Evolutionary conservation across 2,329 filamentous ascomycete species (phyloP).

Genomic region (Volutella citrinella): DNA sequence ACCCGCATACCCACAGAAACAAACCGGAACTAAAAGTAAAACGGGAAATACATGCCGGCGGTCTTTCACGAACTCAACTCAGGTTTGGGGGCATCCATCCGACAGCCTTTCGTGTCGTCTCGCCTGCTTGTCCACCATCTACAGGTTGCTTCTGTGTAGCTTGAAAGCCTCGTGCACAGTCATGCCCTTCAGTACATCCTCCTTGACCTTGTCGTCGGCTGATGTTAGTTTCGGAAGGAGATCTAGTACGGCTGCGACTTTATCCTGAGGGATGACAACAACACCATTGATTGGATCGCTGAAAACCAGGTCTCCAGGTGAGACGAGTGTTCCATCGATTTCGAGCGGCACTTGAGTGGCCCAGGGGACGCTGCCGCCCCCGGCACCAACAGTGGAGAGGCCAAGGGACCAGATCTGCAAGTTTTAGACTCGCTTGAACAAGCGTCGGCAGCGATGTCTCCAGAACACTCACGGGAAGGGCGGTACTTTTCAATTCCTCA

Average conservation of each 20-base stretch:
- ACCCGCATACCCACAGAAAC: no score
- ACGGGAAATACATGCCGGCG: no score
- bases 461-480: constrained; percentile 49
- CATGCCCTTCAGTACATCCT: constrained; percentile 60
- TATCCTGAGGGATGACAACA: constrained; percentile 62
- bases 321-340: constrained; percentile 40
- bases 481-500: constrained; percentile 52
- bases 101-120: no score
- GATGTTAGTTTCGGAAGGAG: constrained; percentile 49
- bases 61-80: no score
- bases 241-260: constrained; percentile 58
- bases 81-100: no score
- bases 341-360: constrained; percentile 45
- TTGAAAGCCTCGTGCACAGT: constrained; percentile 66
- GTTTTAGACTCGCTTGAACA: constrained; percentile 13
- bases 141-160: constrained; percentile 45
- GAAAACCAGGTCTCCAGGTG: constrained; percentile 65
- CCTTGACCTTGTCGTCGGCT: constrained; percentile 60
- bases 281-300: constrained; percentile 68
- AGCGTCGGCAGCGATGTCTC: constrained; percentile 4
- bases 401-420: constrained; percentile 53
- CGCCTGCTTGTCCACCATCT: no score
- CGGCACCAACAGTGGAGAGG: constrained; percentile 56
- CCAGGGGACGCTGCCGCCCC: constrained; percentile 54
- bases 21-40: no score